phyloP scores from a whole-genome alignment of 1,284 basidiomycete species.

The Leucoagaricus sp. region DNA sequence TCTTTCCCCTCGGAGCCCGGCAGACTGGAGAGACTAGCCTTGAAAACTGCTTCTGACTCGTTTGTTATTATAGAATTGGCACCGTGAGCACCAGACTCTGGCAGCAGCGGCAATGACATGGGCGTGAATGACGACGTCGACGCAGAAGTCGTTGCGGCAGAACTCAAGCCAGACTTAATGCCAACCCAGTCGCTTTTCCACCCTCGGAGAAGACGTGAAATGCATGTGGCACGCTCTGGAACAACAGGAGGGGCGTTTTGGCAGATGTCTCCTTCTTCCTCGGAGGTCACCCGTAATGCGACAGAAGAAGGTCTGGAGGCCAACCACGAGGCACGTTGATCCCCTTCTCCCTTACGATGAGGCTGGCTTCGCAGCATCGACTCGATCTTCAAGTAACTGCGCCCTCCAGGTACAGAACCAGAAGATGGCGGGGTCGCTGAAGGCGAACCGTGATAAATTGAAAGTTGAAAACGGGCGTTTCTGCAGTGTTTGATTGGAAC shows the following conservation, averaged over 20 bases:
- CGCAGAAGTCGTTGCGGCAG: neutral
- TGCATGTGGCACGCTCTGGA: neutral
- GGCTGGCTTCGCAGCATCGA: neutral
- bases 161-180: neutral
- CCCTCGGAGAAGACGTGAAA: neutral
- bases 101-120: neutral
- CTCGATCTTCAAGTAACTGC: too few species aligned
- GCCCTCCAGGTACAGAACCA: too few species aligned
- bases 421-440: too few species aligned
- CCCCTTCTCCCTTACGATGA: neutral
- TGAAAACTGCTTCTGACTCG: neutral
- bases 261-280: slow-evolving; percentile 1
- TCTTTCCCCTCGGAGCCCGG: slow-evolving; percentile 7
- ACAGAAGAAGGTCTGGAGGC: neutral
- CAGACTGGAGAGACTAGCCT: neutral
- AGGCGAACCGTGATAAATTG: too few species aligned
- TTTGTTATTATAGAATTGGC: neutral
- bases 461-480: slow-evolving; percentile 5
- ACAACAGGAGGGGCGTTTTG: neutral
- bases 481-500: neutral
- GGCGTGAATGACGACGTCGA: neutral
- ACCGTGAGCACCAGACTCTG: neutral
- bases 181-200: neutral
- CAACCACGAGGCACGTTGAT: neutral
- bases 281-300: neutral